phyloP scores from a whole-genome alignment of 2,329 filamentous ascomycete species.

The Ophiostoma quercus region DNA sequence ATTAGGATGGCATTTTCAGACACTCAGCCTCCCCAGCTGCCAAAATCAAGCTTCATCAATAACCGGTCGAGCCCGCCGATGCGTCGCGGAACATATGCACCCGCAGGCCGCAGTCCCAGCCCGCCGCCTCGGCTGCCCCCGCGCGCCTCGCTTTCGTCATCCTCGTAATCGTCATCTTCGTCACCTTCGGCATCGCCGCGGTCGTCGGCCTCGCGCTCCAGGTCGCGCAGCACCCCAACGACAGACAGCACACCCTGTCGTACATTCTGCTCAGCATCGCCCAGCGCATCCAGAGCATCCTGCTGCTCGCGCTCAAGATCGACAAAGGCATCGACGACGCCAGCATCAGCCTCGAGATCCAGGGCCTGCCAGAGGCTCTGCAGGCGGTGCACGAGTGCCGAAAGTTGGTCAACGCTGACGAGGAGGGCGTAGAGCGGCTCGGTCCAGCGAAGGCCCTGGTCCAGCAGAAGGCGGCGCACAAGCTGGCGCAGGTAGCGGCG shows the following conservation, averaged over 20 bases:
- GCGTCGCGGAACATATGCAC: conserved; percentile 62
- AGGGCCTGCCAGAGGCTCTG: conserved; percentile 70
- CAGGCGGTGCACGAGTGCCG: conserved; percentile 69
- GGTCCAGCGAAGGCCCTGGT: conserved; percentile 54
- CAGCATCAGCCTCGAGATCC: conserved; percentile 76
- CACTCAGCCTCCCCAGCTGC: conserved; percentile 43
- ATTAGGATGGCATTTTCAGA: not conserved
- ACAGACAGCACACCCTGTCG: conserved; percentile 63
- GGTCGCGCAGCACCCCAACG: conserved; percentile 50
- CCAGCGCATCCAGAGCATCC: conserved; percentile 60
- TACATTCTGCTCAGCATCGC: conserved; percentile 57
- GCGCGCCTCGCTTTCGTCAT: conserved; percentile 36
- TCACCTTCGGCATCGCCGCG: conserved; percentile 30
- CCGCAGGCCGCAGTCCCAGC: conserved; percentile 38
- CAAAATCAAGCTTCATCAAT: conserved; percentile 84
- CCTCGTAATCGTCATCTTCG: conserved; percentile 19
- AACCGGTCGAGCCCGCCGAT: conserved; percentile 77
- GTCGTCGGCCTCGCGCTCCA: conserved; percentile 32
- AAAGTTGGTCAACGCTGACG: conserved; percentile 72
- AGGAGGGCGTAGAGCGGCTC: conserved; percentile 61
- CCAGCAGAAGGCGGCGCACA: conserved; percentile 60
- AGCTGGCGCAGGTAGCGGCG: conserved; percentile 68
- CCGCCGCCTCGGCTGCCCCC: conserved; percentile 31
- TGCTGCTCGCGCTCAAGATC: conserved; percentile 68
- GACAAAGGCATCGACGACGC: conserved; percentile 69